A percentile compares a stretch with the other conserved stretches of the same genome.
Evolutionary conservation across 2,329 filamentous ascomycete species (phyloP).

Genomic region (Colletotrichum coccodes): DNA sequence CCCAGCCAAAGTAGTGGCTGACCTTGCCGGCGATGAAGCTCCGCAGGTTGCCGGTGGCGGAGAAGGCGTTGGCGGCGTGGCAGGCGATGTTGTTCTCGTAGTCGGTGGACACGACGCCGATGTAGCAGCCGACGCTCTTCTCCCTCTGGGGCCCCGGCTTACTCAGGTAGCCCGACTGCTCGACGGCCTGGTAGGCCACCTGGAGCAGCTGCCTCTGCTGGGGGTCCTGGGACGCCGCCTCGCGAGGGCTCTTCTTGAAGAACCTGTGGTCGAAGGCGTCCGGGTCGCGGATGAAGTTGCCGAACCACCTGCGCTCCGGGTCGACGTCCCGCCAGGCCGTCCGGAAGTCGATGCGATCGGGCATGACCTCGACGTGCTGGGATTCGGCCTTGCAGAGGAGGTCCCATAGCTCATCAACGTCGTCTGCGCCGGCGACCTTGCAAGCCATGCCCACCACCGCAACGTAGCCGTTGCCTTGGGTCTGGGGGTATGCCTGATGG

Average conservation of each 20-base stretch:
- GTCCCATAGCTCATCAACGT: conserved; percentile 48
- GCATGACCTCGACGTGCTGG: not conserved
- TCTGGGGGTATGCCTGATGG: not conserved
- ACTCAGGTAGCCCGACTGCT: conserved; percentile 39
- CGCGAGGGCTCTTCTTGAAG: conserved; percentile 48
- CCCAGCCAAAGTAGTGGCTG: conserved; percentile 50
- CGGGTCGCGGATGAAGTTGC: conserved; percentile 37
- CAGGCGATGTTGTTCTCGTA: conserved; percentile 52
- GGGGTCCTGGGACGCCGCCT: conserved; percentile 46
- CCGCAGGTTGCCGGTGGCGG: conserved; percentile 47
- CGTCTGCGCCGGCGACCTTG: conserved; percentile 51
- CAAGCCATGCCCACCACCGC: conserved; percentile 53
- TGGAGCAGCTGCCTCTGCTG: conserved; percentile 50
- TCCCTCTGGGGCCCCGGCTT: not conserved
- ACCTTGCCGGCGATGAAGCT: conserved; percentile 46
- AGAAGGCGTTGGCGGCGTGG: conserved; percentile 47
- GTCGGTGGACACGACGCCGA: conserved; percentile 44
- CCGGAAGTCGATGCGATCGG: not conserved
- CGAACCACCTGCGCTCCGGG: conserved; percentile 22
- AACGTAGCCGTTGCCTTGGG: conserved; percentile 32
- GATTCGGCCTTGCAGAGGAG: conserved; percentile 33
- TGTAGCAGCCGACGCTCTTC: conserved; percentile 47
- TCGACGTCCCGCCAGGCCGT: not conserved
- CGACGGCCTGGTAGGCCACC: conserved; percentile 52
- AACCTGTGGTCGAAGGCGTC: conserved; percentile 50